These are phyloP conservation scores for Solanum pennellii DNA, from an alignment of 257 asterid species.

Conservation along the genomic window DNA sequence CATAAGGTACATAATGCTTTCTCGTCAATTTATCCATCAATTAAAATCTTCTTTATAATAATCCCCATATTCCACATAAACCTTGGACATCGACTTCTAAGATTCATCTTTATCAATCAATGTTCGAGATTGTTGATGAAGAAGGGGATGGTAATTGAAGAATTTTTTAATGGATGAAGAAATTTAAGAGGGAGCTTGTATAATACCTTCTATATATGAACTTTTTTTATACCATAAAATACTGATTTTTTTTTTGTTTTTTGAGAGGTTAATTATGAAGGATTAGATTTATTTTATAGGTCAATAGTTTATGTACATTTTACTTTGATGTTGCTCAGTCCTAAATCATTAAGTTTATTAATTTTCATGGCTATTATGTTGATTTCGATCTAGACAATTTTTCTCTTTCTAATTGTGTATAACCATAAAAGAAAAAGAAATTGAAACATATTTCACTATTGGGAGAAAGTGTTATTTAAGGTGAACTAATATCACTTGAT, in stretches of 20 bases:
- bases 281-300: background rate
- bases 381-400: too few relatives aligned
- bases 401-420: background rate
- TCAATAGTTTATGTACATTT: background rate
- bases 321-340: background rate
- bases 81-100: background rate
- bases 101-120: background rate
- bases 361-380: background rate
- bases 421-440: background rate
- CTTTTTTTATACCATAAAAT: background rate
- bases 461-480: background rate
- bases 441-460: background rate
- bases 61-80: too few relatives aligned
- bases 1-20: background rate
- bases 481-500: background rate
- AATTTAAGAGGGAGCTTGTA: background rate
- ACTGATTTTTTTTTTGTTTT: background rate
- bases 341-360: background rate
- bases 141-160: background rate
- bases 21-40: background rate
- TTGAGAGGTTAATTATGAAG: background rate
- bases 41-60: background rate
- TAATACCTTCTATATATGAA: background rate
- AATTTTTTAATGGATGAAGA: background rate
- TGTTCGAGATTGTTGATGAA: background rate